Evolutionary conservation across 2,329 filamentous ascomycete species (phyloP), one percentile per base, ranked within the genome.

Genomic region (Blumeria hordei): DNA sequence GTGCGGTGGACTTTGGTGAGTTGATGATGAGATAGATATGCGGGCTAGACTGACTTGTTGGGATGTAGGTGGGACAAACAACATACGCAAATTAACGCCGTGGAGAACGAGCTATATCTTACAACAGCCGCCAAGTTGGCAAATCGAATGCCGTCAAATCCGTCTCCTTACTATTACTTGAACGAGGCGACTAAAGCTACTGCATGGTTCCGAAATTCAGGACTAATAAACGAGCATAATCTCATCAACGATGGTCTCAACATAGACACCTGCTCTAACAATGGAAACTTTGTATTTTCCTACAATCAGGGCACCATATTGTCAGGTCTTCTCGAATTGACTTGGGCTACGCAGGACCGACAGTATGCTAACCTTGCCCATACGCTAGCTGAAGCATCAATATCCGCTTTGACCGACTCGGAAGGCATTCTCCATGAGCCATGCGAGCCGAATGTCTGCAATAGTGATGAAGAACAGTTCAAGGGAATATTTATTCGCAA

Each of bases 271-370:
- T 81, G 77, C 65, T 64, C 70, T 36, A 77, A 77, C 56, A 69
- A 70, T 39, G 65, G 64, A 18, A 62, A 61, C 7, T 64, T 64
- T 6, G 63, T 68, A 10, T 78, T 70, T 68, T 70, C 71, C 0
- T 79, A 79, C 63, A 78, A 78, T 60, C 77, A 81, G 63, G 78
- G 78, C 8, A 75, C 80, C 0, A 70, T 81, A 21, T 70, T 82
- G 6, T 69, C 74, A 12, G 78, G 72, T 0, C 69, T 81, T 28
- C 21, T 28, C 21, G 21, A 28, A 28, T 28, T 28, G 21, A 28
- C 21, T 28, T 28, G 21, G 21, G 21, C 21, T 28, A 28, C 0
- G 71, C 73, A 2, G 75, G 80, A 72, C 74, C 49, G 68, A 73
- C 54, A 28, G 62, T 74, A 53, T 62, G 67, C 74, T 11, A 59